Evolutionary conservation across 208 protist species (phyloP), one percentile per base, ranked within the genome.

Genomic region (Crithidia brevicula): DNA sequence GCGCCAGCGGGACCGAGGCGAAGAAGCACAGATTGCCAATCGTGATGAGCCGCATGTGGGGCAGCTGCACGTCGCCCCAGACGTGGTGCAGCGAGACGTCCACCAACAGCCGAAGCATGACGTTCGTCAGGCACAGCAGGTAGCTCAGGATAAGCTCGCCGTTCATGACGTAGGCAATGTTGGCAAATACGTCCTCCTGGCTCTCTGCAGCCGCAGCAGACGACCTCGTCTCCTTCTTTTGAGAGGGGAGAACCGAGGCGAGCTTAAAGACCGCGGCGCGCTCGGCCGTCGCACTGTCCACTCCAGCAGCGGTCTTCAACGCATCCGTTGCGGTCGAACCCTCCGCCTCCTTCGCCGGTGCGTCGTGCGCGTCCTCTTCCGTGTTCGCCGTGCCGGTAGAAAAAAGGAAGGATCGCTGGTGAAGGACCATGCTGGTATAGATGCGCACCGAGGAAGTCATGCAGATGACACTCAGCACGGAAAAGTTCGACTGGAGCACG

Each of bases 61-160:
- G 71, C 13, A 83, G 34, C 34, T 67, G 49, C 30, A 58, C 65
- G n/a, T 53, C 57, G 22, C 77, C 74, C 67, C 74, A 84, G 30
- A 73, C 11, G 28, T 79, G 63, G 25, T 64, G 58, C 46, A 36
- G 13, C 22, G 79, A 77, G 42, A 86, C 63, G 72, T 95, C 86
- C 15, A 91, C 40, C 18, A 89, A 47, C 13, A 95, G 43, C 2
- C 82, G 79, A 27, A 93, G 42, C 49, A 86, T 69, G 47, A 95
- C 30, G 50, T 70, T 85, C 16, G 65, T 71, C 1, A 89, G 36
- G 43, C 75, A 78, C 31, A 86, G 58, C 16, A 92, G 40, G 38
- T 82, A 90, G 59, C 67, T 81, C 30, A 81, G 18, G 58, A 91
- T 81, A 61, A 95, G 73, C 52, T 76, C 74, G 59, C 81, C 77